phyloP scores from a whole-genome alignment of 2,329 filamentous ascomycete species.

The Alternaria consortialis region DNA sequence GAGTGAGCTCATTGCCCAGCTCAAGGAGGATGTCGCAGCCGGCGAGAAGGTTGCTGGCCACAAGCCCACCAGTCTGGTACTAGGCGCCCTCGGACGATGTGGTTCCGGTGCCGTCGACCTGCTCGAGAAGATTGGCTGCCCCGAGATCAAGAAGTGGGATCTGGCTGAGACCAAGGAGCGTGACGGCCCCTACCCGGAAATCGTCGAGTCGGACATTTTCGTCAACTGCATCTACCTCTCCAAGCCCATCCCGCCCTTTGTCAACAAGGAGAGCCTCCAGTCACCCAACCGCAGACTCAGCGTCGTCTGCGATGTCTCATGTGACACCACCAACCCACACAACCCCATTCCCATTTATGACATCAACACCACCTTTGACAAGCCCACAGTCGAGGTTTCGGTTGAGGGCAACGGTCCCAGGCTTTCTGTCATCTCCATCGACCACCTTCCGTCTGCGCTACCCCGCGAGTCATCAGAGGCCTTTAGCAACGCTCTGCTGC shows the following conservation, averaged over 20 bases:
- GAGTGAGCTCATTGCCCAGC: constrained; percentile 73
- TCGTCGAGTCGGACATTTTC: constrained; percentile 68
- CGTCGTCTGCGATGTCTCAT: constrained; percentile 65
- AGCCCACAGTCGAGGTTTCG: constrained; percentile 82
- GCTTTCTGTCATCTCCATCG: constrained; percentile 77
- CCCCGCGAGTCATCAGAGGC: constrained; percentile 87
- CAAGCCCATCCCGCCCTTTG: constrained; percentile 80
- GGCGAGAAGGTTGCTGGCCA: constrained; percentile 73
- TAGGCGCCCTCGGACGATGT: constrained; percentile 81
- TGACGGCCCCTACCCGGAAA: constrained; percentile 79
- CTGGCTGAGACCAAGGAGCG: constrained; percentile 75
- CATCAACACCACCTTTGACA: constrained; percentile 84
- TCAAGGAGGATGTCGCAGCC: constrained; percentile 74
- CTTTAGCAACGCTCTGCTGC: constrained; percentile 81
- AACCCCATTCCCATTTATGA: constrained; percentile 83
- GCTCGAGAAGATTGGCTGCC: constrained; percentile 76
- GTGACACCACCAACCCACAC: constrained; percentile 76
- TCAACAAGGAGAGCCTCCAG: constrained; percentile 74
- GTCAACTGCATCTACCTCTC: constrained; percentile 76
- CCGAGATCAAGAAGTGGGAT: constrained; percentile 77
- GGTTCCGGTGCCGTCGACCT: constrained; percentile 85
- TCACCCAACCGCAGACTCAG: constrained; percentile 74
- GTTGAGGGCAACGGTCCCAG: constrained; percentile 66
- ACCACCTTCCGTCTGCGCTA: constrained; percentile 67
- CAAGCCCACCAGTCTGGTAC: constrained; percentile 79